Base-by-base conservation (phyloP, 2,329 filamentous ascomycete genomes). In the Catunica adiposa region DNA sequence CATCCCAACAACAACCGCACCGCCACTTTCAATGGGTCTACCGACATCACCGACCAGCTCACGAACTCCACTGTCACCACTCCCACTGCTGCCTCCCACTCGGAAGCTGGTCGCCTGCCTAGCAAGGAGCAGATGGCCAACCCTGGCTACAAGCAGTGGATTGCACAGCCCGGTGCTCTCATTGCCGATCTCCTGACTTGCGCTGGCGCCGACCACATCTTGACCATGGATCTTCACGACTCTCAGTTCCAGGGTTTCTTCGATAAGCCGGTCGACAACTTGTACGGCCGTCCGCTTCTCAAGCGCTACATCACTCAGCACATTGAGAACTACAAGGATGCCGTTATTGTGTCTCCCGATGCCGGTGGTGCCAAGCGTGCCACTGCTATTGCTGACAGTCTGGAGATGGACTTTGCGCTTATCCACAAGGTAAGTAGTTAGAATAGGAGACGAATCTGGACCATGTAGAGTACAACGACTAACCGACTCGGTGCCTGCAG, bases 191-290 rank as follows among this genome's bases (percentile, higher is more conserved):
- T 98, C 47, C 75, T 98, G 61, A 96, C 89, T 42, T 96, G 89
- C 70, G 90, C 92, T 60, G 92, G 92, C 61, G 89, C 92, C 48
- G 90, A 98, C 68, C 92, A 97, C 69, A 70, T 95, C 63, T 94
- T 96, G 62, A 96, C 89, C 17, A 95, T 96, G 87, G 89, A 96
- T 65, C 77, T 96, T 58, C 89, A 96, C 66, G 89, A 89, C 58
- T 89, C 83, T 58, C 89, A 96, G 73, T 94, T 94, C 60, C 86
- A 94, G 70, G 92, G 92, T 55, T 98, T 96, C 75, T 97, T 98
- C 66, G 90, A 98, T 66, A 95, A 97, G 58, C 92, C 92, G 1
- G 92, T 98, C 56, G 92, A 98, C 71, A 98, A 98, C 67, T 76
- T 98, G 17, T 97, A 97, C 70, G 90, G 83, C 56, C 82, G 86